phyloP scores from a whole-genome alignment of 2,329 filamentous ascomycete species.

The Aspergillus sp. region DNA sequence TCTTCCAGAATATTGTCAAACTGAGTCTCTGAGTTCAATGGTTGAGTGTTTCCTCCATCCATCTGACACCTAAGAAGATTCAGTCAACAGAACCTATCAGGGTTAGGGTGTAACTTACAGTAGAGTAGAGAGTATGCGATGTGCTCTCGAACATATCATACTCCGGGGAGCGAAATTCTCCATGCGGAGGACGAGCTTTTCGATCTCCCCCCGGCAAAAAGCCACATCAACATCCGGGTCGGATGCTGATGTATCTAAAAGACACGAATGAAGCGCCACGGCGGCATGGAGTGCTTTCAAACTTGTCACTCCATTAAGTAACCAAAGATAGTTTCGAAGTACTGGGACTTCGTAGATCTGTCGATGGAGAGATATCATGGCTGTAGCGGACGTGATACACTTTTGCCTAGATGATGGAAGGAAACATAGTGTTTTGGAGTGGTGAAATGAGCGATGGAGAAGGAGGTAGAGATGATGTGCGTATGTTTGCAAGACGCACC shows the following conservation, averaged over 20 bases:
- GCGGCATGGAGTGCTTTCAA: slow-evolving; percentile 24
- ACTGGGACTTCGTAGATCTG: slow-evolving; percentile 13
- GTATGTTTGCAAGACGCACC: slow-evolving; percentile 26
- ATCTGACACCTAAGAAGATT: neutral
- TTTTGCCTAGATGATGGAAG: slow-evolving; percentile 6
- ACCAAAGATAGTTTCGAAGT: slow-evolving; percentile 20
- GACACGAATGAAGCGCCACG: slow-evolving; percentile 15
- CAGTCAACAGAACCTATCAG: neutral
- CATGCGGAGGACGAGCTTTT: too few species aligned
- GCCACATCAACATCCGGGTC: neutral
- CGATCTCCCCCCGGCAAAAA: neutral
- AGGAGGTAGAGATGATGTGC: slow-evolving; percentile 26
- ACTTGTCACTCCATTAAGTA: slow-evolving; percentile 19
- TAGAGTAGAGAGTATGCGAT: neutral
- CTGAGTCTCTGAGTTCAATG: neutral
- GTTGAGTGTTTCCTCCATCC: neutral
- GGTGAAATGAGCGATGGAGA: slow-evolving; percentile 19
- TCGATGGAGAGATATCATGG: slow-evolving; percentile 16
- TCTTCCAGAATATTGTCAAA: slow-evolving; percentile 13
- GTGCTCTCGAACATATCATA: neutral
- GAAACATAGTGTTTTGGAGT: slow-evolving; percentile 1
- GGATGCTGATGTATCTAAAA: slow-evolving; percentile 4
- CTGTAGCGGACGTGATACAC: slow-evolving; percentile 16
- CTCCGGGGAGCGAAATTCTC: too few species aligned
- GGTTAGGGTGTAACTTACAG: neutral